Base-by-base conservation (phyloP, 495 filamentous ascomycete genomes). In the Lophium mytilinum region DNA sequence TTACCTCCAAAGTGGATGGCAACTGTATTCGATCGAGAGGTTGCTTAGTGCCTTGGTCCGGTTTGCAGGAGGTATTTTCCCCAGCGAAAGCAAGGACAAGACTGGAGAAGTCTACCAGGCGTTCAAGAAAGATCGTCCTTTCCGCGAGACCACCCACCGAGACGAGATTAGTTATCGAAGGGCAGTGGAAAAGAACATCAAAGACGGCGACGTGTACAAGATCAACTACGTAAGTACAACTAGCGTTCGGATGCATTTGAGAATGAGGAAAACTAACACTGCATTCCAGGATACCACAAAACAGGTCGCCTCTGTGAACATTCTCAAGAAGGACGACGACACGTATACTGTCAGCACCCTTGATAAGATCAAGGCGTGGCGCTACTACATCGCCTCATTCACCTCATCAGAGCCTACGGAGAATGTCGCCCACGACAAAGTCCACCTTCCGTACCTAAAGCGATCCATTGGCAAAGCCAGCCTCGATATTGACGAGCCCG, bases 311-410 rank as follows among this genome's bases (percentile, higher is more conserved):
- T 79, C 77, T 9, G 69, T 90, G 1, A 84, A 83, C 48, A 83
- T 90, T 63, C 75, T 94, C 56, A 87, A 86, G 45, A 83, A 80
- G 51, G 88, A 90, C 58, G 90, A 95, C 60, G 80, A 83, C 4
- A 94, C 89, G 0, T 86, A 92, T 64, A 81, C 89, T 52, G 75
- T 86, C 34, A 79, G 74, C 58, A 57, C 49, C 7, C 52, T 69
- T 9, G 64, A 69, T 52, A 70, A 75, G 33, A 79, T 83, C 53
- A 77, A 78, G 45, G 78, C 77, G 50, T 97, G 92, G 92, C 86
- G 87, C 49, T 91, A 92, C 76, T 99, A 99, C 67, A 87, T 95
- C 41, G 89, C 89, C 40, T 88, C 90, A 9, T 99, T 86, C 71
- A 84, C 86, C 47, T 87, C 88, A 66, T 77, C 89, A 42, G 90